Percentiles rank a stretch among this genome's conserved stretches.
Evolutionary conservation across 31 red algal species (phyloP).

Genomic region (Endocladia muricata): DNA sequence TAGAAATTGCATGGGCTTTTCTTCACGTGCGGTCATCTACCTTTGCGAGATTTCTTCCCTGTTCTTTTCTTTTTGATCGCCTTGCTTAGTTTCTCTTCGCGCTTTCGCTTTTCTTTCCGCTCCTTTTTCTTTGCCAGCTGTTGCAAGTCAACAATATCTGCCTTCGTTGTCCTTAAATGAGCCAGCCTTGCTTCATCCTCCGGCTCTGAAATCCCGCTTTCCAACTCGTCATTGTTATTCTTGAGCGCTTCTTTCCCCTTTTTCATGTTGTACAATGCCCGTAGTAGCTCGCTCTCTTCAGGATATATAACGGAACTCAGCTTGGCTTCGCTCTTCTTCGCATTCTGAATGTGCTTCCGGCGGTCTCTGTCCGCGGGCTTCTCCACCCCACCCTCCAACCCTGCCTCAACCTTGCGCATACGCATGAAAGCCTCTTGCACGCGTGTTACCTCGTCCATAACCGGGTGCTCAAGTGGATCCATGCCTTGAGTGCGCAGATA

Average conservation of each 20-base stretch:
- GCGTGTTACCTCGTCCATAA: conserved; percentile 48
- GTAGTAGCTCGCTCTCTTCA: conserved; percentile 31
- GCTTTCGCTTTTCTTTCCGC: conserved; percentile 5
- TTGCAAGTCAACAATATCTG: not conserved
- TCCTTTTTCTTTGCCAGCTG: conserved; percentile 3
- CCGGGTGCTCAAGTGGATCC: conserved; percentile 45
- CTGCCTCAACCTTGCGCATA: conserved; percentile 53
- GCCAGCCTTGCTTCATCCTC: not conserved
- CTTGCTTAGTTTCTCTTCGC: not conserved
- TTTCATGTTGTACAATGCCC: conserved; percentile 6
- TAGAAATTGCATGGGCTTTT: too few relatives aligned
- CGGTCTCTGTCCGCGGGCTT: conserved; percentile 14
- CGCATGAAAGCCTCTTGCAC: conserved; percentile 65
- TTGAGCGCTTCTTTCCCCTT: not conserved
- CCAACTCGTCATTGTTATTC: conserved; percentile 8
- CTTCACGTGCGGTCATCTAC: too few relatives aligned
- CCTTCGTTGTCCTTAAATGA: not conserved
- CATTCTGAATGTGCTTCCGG: conserved; percentile 43
- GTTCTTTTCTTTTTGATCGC: not conserved
- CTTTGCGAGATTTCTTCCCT: not conserved
- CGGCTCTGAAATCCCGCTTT: not conserved
- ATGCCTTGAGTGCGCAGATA: conserved; percentile 65
- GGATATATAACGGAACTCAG: conserved; percentile 47
- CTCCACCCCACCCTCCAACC: conserved; percentile 15
- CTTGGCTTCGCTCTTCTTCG: conserved; percentile 24